phyloP scores from a whole-genome alignment of 2,329 filamentous ascomycete species.

The Scleromitrula shiraiana region DNA sequence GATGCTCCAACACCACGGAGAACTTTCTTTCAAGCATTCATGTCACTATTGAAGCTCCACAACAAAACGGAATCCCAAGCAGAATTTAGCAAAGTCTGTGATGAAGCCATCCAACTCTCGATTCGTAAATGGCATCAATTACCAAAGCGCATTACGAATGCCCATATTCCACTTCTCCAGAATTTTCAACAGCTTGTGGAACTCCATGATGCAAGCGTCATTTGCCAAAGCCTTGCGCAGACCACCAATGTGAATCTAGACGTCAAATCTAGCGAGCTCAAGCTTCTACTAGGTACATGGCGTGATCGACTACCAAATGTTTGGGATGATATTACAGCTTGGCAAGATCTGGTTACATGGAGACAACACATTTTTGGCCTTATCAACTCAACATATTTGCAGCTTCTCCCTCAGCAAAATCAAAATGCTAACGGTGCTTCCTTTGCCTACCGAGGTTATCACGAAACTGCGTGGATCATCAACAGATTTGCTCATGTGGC shows the following conservation, averaged over 20 bases:
- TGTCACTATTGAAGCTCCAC: conserved; percentile 90
- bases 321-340: conserved; percentile 99
- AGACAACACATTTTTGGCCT: conserved; percentile 97
- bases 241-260: conserved; percentile 84
- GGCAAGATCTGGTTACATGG: conserved; percentile 99
- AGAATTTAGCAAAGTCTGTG: conserved; percentile 85
- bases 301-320: conserved; percentile 91
- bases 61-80: conserved; percentile 71
- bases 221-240: conserved; percentile 80
- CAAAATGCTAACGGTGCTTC: conserved; percentile 83
- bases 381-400: conserved; percentile 90
- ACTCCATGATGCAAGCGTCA: conserved; percentile 93
- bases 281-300: conserved; percentile 89
- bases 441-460: conserved; percentile 93
- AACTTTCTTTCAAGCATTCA: conserved; percentile 97
- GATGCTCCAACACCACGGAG: conserved; percentile 91
- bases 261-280: conserved; percentile 89
- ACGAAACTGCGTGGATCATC: conserved; percentile 99
- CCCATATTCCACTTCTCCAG: conserved; percentile 88
- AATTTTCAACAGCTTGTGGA: conserved; percentile 98
- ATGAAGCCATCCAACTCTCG: conserved; percentile 94
- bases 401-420: conserved; percentile 69
- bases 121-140: conserved; percentile 99
- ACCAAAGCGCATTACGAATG: conserved; percentile 86
- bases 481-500: conserved; percentile 98